Base-by-base conservation (phyloP, 768 basidiomycete species). In the Boletus edulis region DNA sequence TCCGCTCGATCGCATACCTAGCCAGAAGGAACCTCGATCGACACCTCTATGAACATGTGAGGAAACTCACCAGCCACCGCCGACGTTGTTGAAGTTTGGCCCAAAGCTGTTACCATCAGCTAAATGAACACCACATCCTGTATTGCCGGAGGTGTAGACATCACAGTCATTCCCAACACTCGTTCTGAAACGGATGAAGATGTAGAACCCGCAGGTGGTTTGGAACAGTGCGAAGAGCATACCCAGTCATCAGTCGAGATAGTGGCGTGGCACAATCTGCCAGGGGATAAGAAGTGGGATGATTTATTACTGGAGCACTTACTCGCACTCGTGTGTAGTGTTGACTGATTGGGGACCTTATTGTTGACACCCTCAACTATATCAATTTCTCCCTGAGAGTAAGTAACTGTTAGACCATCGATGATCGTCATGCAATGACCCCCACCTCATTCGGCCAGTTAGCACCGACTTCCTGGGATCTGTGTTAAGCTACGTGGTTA, bases 1-100 rank as follows among this genome's bases (percentile, higher is more conserved):
- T 65, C 24, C 71, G 62, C 49, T 73, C 68, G 24, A 73, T 39
- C 1, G 70, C 78, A 55, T 76, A 78, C 71, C 73, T 66, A 34
- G 14, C 49, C 5, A 18, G 11, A 35, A 49, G 17, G 52, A 45
- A 32, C 12, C n/a, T 40, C 29, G 32, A 49, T 8, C 3, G 15
- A n/a, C 27, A 3, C 7, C 15, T 34, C 12, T 34, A 34, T 34
- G 34, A 34, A 41, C 20, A 31, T 22, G 40, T 14, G 17, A 14
- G 1, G 3, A 34, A 15, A 9, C 39, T 32, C 29, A 31, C 69
- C 69, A 76, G 29, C 75, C 74, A n/a, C 75, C 75, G 8, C 75
- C 75, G 15, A 29, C 31, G 2, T 20, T 27, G 41, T 76, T 76
- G 60, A 76, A 75, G 13, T 52, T 46, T 5, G 71, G 63, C 1